phyloP scores from a whole-genome alignment of 768 basidiomycete species.

The Phaeolepiota aurea region DNA sequence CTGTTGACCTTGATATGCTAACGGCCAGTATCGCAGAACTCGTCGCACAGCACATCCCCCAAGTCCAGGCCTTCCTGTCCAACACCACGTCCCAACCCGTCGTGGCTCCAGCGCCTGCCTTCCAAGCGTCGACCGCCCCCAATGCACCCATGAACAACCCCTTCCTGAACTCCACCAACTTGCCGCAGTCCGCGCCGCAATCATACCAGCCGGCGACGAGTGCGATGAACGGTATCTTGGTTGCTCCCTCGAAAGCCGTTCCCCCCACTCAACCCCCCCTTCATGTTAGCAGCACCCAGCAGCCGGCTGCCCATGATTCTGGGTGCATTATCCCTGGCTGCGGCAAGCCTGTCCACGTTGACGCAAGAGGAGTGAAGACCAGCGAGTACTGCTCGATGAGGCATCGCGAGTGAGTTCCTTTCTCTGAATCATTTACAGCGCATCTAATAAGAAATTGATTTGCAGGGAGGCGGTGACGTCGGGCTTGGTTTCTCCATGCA shows the following conservation, averaged over 20 bases:
- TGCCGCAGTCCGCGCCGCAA: conserved; percentile 7
- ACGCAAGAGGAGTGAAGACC: conserved; percentile 39
- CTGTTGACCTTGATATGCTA: too few relatives aligned
- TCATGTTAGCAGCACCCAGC: conserved; percentile 17
- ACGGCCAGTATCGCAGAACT: conserved; percentile 22
- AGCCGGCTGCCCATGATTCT: conserved; percentile 26
- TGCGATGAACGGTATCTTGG: conserved; percentile 19
- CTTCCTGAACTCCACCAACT: conserved; percentile 17
- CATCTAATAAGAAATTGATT: conserved; percentile 1
- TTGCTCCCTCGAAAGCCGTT: conserved; percentile 14
- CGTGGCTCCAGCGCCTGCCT: conserved; percentile 11
- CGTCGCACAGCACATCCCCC: conserved; percentile 38
- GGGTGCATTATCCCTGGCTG: conserved; percentile 51
- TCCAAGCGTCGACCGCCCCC: conserved; percentile 10
- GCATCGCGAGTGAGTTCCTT: conserved; percentile 52
- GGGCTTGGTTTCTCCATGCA: conserved; percentile 45
- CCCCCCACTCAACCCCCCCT: conserved; percentile 23
- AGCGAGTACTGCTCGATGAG: conserved; percentile 52
- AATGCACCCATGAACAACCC: conserved; percentile 19
- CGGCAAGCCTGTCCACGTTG: conserved; percentile 46
- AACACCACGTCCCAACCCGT: conserved; percentile 7
- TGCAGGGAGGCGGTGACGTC: conserved; percentile 48
- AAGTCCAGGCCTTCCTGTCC: conserved; percentile 30
- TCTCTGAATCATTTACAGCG: conserved; percentile 2
- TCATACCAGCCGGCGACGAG: conserved; percentile 2